Conservation (phyloP, 257 asterid species). For the Petrea volubilis region DNA sequence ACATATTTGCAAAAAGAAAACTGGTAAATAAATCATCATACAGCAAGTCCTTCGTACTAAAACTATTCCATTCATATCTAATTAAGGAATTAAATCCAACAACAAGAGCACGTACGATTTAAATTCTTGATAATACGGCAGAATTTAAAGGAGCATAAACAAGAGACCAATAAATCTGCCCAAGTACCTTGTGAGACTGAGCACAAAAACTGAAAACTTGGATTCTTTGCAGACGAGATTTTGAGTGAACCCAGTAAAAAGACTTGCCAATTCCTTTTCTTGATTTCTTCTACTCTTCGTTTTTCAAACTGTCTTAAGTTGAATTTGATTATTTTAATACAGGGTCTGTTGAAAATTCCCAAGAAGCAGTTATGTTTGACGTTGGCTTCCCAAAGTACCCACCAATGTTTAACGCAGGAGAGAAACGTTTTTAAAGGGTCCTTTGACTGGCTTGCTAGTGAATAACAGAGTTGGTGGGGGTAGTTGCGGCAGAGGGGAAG, state of each 20-base stretch:
- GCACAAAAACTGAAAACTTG: neutral
- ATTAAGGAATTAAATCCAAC: neutral
- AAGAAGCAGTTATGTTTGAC: conserved; percentile 5
- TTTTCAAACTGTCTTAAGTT: neutral
- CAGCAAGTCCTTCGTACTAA: neutral
- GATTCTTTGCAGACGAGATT: neutral
- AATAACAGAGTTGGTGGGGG: neutral
- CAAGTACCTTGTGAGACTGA: neutral
- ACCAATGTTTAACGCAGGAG: neutral
- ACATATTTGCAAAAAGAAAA: neutral
- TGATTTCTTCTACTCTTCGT: no score
- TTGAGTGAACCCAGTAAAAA: neutral
- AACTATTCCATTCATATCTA: neutral
- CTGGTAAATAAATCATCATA: neutral
- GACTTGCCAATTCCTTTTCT: neutral
- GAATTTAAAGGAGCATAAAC: neutral
- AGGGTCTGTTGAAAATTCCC: neutral
- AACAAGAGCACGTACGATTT: neutral
- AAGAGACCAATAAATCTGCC: neutral
- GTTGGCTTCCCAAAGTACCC: conserved; percentile 1
- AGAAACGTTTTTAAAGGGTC: neutral
- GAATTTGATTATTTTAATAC: neutral
- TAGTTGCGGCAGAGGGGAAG: neutral
- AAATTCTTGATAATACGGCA: neutral
- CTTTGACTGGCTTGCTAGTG: neutral